Evolutionary conservation across 2,329 filamentous ascomycete genomes (phyloP).

Genomic region (Fusarium anguioides): DNA sequence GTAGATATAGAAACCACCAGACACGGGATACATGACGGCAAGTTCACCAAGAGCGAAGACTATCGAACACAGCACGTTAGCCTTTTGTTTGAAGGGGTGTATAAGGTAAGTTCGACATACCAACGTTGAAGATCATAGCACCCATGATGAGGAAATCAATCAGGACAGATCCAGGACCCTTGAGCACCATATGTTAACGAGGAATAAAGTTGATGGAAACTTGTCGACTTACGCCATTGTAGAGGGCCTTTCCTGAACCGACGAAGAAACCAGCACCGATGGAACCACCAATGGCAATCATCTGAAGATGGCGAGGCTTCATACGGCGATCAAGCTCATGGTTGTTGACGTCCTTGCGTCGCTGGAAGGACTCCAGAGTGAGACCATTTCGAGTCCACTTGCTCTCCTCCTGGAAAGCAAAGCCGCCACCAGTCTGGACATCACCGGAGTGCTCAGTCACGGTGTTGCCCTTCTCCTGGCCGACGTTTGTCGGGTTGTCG

Average conservation of each 20-base stretch:
- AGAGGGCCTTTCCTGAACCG: constrained; percentile 66
- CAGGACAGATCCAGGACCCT: constrained; percentile 57
- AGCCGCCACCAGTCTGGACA: constrained; percentile 30
- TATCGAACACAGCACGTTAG: constrained; percentile 19
- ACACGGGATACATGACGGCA: constrained; percentile 70
- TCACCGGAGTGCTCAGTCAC: constrained; percentile 34
- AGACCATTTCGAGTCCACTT: constrained; percentile 43
- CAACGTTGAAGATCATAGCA: constrained; percentile 70
- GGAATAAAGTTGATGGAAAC: neutral
- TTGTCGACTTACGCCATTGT: constrained; percentile 54
- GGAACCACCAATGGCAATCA: constrained; percentile 71
- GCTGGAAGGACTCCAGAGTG: constrained; percentile 42
- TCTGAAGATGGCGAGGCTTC: constrained; percentile 69
- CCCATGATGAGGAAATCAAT: constrained; percentile 67
- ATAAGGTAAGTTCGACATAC: constrained; percentile 24
- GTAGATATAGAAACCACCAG: constrained; percentile 72
- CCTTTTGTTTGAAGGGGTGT: too few relatives aligned
- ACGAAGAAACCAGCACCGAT: constrained; percentile 74
- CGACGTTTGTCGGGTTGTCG: constrained; percentile 37
- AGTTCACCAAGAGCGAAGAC: constrained; percentile 71
- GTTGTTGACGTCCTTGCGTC: constrained; percentile 30
- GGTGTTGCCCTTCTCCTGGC: constrained; percentile 38
- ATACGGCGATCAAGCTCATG: constrained; percentile 58
- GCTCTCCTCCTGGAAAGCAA: constrained; percentile 38
- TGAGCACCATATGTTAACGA: constrained; percentile 7